Conservation (phyloP, 768 basidiomycete genomes). For the Serendipita sp. region DNA sequence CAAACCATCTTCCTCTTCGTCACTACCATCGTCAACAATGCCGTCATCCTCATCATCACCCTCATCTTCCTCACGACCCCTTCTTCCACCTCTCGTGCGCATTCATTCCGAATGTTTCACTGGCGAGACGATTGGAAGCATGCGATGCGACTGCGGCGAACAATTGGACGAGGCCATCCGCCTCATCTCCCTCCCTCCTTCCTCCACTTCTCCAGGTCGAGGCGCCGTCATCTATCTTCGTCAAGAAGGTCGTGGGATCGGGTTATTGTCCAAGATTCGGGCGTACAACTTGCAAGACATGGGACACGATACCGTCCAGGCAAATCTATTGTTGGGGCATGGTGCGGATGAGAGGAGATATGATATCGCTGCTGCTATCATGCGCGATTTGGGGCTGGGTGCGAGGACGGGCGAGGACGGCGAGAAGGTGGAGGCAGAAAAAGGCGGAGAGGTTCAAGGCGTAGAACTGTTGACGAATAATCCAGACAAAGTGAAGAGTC, state of each 20-base stretch:
- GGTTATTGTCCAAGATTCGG: constrained; percentile 83
- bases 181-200: constrained; percentile 60
- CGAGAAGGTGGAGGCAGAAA: not conserved
- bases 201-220: constrained; percentile 50
- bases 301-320: constrained; percentile 96
- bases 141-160: constrained; percentile 98
- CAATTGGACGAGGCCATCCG: constrained; percentile 96
- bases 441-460: constrained; percentile 17
- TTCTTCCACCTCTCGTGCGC: constrained; percentile 68
- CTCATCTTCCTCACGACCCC: constrained; percentile 14
- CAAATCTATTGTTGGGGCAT: constrained; percentile 90
- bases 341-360: constrained; percentile 88
- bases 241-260: constrained; percentile 96
- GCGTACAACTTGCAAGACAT: constrained; percentile 98
- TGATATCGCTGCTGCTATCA: constrained; percentile 77
- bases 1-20: constrained; percentile 15
- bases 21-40: too few species aligned
- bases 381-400: constrained; percentile 70
- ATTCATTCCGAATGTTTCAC: constrained; percentile 99
- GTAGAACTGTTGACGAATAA: constrained; percentile 89
- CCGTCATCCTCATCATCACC: too few species aligned
- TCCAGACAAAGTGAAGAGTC: constrained; percentile 85
- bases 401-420: constrained; percentile 8
- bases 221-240: constrained; percentile 91
- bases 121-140: constrained; percentile 92